Base-by-base conservation (phyloP, 306 rosid species). In the Rubus parviflorus region DNA sequence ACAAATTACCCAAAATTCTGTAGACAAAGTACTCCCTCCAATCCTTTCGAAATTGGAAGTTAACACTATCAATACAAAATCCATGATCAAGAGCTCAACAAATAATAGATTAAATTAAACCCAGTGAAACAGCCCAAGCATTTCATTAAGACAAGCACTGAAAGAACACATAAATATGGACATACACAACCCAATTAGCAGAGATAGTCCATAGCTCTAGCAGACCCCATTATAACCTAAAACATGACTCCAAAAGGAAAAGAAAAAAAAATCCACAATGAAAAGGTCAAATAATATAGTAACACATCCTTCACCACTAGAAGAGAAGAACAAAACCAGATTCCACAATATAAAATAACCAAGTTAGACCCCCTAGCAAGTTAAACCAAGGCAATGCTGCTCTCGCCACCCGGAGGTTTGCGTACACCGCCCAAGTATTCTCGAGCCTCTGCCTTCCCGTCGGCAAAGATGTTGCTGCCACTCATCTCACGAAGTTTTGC, bases 351-450 rank as follows among this genome's bases (percentile, higher is more conserved):
- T 60, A 4, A 78, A 69, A 65, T 56, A 54, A 68, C 77, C 72
- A 51, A 61, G 97, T 94, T 94, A 94, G 96, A 74, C 90, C 97
- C 72, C 89, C 97, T 88, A 88, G 69, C 78, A 82, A 61, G 84
- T 87, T 85, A 92, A 82, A 95, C 96, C 93, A 95, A 81, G 5
- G 98, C 98, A 80, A 92, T 90, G 91, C 97, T 95, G 89, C 98
- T 95, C 87, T 95, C 98, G 1, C 98, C 98, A 0, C 97, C 98
- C 0, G 98, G 98, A 70, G 98, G 98, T 82, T 95, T 95, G 92
- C 98, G 93, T 66, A 95, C 97, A 3, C 97, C 97, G 0, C 98
- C 98, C 37, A 92, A 78, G 85, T 81, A 95, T 85, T 95, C 98
- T 79, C 98, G 89, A 49, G 97, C 82, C 85, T 92, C 97, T 56